A percentile compares a stretch with the other conserved stretches of the same genome.
phyloP scores from a whole-genome alignment of 1,284 basidiomycete species.

The Anthracocystis walkeri region DNA sequence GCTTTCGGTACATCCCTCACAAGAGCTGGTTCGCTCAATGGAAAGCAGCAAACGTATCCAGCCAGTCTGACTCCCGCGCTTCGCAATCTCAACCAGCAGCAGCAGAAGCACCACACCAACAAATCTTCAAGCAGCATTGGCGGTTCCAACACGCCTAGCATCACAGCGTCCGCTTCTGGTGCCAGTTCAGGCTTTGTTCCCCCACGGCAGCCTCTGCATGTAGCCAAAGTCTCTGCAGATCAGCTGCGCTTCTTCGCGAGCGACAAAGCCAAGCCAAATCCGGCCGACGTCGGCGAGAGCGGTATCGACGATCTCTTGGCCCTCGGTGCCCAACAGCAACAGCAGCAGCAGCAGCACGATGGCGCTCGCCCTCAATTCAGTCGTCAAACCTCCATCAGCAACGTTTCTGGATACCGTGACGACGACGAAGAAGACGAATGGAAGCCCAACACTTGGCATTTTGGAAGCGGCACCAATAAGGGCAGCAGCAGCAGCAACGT shows the following conservation, averaged over 20 bases:
- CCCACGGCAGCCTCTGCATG: conserved; percentile 35
- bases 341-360: conserved; percentile 1
- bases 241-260: conserved; percentile 51
- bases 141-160: conserved; percentile 29
- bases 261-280: conserved; percentile 32
- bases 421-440: conserved; percentile 49
- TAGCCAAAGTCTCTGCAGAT: conserved; percentile 45
- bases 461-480: conserved; percentile 28
- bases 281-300: conserved; percentile 51
- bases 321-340: conserved; percentile 22
- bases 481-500: conserved; percentile 1
- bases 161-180: conserved; percentile 34
- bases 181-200: conserved; percentile 47
- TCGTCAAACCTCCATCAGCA: conserved; percentile 19
- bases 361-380: conserved; percentile 14
- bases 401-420: conserved; percentile 17
- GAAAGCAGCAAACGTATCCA: conserved; percentile 16
- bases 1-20: conserved; percentile 24
- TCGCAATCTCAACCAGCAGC: conserved; percentile 29
- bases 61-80: conserved; percentile 31
- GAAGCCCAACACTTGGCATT: conserved; percentile 61
- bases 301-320: conserved; percentile 63
- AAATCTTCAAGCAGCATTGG: conserved; percentile 29
- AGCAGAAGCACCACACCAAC: neutral
- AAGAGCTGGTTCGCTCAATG: conserved; percentile 23